Conservation (phyloP, 768 basidiomycete genomes). For the Pulveroboletus sp. region DNA sequence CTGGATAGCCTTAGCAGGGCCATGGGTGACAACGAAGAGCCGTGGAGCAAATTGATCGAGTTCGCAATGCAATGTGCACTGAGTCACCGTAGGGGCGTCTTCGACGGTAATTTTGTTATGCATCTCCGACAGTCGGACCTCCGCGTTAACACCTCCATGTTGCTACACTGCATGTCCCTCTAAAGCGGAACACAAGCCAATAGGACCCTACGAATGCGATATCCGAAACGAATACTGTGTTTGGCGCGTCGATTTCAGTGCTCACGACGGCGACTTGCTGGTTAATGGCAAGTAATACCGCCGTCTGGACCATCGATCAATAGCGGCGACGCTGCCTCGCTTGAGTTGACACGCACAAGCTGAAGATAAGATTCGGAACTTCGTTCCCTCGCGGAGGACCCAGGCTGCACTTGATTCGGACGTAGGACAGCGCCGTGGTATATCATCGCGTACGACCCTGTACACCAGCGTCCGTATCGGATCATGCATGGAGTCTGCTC, state of each 20-base stretch:
- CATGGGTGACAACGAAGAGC: slow-evolving; percentile 33
- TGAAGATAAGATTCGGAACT: neutral
- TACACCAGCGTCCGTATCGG: neutral
- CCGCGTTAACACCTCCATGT: neutral
- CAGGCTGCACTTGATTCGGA: neutral
- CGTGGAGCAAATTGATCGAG: slow-evolving; percentile 28
- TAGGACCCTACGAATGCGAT: neutral
- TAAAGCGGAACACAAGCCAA: neutral
- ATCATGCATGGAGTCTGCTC: slow-evolving; percentile 8
- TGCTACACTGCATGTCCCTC: slow-evolving; percentile 4
- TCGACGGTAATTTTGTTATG: neutral
- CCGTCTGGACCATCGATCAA: neutral
- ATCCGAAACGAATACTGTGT: neutral
- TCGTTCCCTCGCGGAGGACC: neutral
- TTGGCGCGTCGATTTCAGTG: neutral
- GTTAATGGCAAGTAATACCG: neutral
- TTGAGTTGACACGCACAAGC: neutral
- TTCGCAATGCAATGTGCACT: neutral
- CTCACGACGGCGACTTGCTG: neutral
- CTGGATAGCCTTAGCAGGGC: slow-evolving; percentile 32
- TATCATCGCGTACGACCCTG: neutral
- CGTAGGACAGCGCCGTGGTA: neutral
- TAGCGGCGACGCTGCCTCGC: neutral
- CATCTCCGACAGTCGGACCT: neutral
- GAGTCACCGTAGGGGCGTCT: neutral